Evolutionary conservation across 805 yeast species (phyloP).

Genomic region (Saturnispora kantuleensis): DNA sequence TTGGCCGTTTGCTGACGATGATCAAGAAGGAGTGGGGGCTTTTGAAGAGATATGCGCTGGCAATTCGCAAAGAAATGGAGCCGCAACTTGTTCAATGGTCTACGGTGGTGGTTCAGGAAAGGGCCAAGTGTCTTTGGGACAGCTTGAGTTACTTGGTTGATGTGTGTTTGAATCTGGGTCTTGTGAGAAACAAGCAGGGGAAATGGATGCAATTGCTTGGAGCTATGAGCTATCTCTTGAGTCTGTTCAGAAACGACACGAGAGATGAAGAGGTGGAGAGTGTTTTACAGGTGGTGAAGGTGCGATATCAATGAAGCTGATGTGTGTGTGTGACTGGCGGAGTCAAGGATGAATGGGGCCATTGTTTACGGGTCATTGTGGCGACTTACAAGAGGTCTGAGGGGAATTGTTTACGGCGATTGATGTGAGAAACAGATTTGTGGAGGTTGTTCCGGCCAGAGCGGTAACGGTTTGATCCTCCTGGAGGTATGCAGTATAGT

Average conservation of each 20-base stretch:
- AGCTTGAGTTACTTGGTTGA: constrained; percentile 25
- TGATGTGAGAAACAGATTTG: too few relatives aligned
- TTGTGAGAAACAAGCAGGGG: constrained; percentile 34
- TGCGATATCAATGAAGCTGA: not conserved
- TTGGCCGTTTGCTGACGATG: constrained; percentile 17
- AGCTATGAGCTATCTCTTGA: not conserved
- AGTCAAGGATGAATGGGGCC: too few relatives aligned
- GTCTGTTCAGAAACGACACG: not conserved
- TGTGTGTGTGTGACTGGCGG: too few relatives aligned
- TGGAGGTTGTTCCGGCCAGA: too few relatives aligned
- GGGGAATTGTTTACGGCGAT: too few relatives aligned
- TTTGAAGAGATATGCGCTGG: constrained; percentile 7
- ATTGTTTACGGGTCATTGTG: too few relatives aligned
- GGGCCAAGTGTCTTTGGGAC: constrained; percentile 20
- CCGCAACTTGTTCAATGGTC: constrained; percentile 12
- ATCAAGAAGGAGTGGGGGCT: constrained; percentile 19
- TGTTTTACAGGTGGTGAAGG: not conserved
- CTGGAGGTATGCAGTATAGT: too few relatives aligned
- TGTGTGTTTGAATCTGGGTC: constrained; percentile 20
- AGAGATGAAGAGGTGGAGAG: not conserved
- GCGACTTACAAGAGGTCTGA: too few relatives aligned
- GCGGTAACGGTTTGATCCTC: too few relatives aligned
- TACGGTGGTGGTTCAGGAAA: constrained; percentile 18
- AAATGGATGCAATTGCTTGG: constrained; percentile 23
- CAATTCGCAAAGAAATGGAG: constrained; percentile 4